Evolutionary conservation across 768 basidiomycete species (phyloP), one percentile per base, ranked within the genome.

Genomic region (Baorangia bicolor): DNA sequence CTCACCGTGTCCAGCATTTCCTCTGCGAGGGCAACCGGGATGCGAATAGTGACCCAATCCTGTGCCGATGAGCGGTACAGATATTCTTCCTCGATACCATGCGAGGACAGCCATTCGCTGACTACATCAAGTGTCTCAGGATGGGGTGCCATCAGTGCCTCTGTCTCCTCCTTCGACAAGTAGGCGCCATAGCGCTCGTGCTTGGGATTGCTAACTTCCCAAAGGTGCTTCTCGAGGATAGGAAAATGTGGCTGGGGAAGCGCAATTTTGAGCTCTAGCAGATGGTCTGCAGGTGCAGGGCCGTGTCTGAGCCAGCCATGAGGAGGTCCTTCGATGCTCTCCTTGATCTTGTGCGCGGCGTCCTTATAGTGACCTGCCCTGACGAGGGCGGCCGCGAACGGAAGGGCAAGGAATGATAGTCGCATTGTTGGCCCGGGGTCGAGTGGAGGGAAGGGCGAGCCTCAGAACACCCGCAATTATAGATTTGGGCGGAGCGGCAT

Each of bases 1-100:
- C 80, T 63, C 61, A 87, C 87, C 43, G 89, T 86, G 63, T 82
- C 73, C n/a, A 91, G 77, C 81, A 91, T 85, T 60, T 81, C 72
- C 68, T 91, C 88, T 0, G 83, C 88, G 23, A 83, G 58, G 33
- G 72, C 61, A 42, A 91, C 76, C 0, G 87, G 80, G 8, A 88
- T 71, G 13, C 69, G 81, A 38, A 88, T 66, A 7, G 76, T 82
- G 13, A 89, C 73, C 88, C 87, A 91, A 58, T 90, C 88, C 45
- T 80, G 77, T 0, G 87, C 86, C 3, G 85, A 78, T 12, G 88
- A 87, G 9, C 82, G 81, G 39, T 70, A 58, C 21, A 83, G 60
- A 52, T 80, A 75, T 38, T 75, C 66, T 41, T 81, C 79, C 16
- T 63, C 56, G 27, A 90, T 69, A 31, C 83, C 86, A 54, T 86